Percentiles rank a stretch among this genome's conserved stretches.
phyloP scores from a whole-genome alignment of 1,139 yeast species.

The Kazachstania sp. region DNA sequence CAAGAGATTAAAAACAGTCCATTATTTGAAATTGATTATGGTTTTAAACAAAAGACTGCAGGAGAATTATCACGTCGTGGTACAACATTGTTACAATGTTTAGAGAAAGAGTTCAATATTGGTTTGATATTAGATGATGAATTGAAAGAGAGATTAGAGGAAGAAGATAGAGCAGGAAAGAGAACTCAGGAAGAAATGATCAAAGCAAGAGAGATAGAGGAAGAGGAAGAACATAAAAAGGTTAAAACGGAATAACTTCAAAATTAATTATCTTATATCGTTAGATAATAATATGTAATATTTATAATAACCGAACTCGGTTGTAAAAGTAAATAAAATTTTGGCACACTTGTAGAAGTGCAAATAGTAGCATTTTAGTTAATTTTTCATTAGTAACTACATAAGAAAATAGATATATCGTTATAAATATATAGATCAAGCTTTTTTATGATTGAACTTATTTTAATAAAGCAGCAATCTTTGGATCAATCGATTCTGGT shows the following conservation, averaged over 20 bases:
- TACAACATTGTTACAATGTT: constrained; percentile 52
- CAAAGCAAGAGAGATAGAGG: constrained; percentile 8
- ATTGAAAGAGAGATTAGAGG: constrained; percentile 20
- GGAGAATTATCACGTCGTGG: constrained; percentile 61
- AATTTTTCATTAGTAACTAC: not conserved
- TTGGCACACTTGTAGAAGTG: not conserved
- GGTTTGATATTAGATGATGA: constrained; percentile 22
- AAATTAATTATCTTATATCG: not conserved
- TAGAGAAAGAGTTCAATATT: constrained; percentile 46
- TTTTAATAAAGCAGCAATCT: constrained; percentile 40
- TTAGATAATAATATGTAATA: not conserved
- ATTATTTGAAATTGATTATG: constrained; percentile 59
- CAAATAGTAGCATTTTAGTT: too few relatives aligned
- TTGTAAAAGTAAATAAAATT: too few relatives aligned
- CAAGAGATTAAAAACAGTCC: constrained; percentile 52
- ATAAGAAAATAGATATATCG: not conserved
- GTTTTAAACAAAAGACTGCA: constrained; percentile 55
- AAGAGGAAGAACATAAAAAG: constrained; percentile 12
- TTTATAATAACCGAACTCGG: too few relatives aligned
- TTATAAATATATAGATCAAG: not conserved
- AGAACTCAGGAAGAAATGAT: constrained; percentile 20
- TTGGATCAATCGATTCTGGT: constrained; percentile 50
- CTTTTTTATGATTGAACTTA: not conserved
- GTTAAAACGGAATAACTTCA: constrained; percentile 10
- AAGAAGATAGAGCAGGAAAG: constrained; percentile 26